Base-by-base conservation (phyloP, 1,284 basidiomycete species). In the Moniliophthora roreri region DNA sequence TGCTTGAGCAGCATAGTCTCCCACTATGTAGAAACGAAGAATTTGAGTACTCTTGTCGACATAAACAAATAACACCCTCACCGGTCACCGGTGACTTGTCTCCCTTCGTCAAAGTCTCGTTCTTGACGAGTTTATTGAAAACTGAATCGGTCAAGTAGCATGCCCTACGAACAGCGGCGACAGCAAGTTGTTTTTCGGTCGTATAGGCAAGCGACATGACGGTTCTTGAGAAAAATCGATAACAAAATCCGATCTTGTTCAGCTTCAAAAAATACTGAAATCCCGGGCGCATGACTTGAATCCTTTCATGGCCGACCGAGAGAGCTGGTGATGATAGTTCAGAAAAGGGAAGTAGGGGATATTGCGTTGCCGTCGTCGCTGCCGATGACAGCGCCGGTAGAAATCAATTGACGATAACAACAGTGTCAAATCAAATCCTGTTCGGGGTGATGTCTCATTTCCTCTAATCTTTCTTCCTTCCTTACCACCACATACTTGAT, bases 31-130 rank as follows among this genome's bases (percentile, higher is more conserved):
- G 6, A 51, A 21, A 50, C 24, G 20, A 44, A 45, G 6, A 39
- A 38, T 38, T 3, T 20, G 8, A 41, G 20, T 45, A 16, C n/a
- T 21, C 41, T 35, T 47, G 40, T 36, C 39, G 48, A 42, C 37
- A 16, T n/a, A 49, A 44, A 51, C 21, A 28, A 28, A 9, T 34
- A 23, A 51, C 16, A 36, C 15, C 20, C 75, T 51, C 59, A 92
- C 93, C 92, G 11, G 96, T 99, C 2, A 99, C 96, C 3, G 96
- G 96, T 34, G 91, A 94, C 71, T 95, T 95, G 78, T 99, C 97
- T 50, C 82, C 86, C 69, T 99, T 99, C 42, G 87, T 89, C 44
- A 97, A 75, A 0, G 91, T 93, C 68, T 98, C 95, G 62, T 85
- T 83, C 61, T 86, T 88, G 45, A 95, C 88, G 52, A 98, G 82